A percentile compares a stretch with the other conserved stretches of the same genome.
These are phyloP conservation scores for Candida broadrunensis DNA, from an alignment of 805 yeast species.

Conservation along the genomic window DNA sequence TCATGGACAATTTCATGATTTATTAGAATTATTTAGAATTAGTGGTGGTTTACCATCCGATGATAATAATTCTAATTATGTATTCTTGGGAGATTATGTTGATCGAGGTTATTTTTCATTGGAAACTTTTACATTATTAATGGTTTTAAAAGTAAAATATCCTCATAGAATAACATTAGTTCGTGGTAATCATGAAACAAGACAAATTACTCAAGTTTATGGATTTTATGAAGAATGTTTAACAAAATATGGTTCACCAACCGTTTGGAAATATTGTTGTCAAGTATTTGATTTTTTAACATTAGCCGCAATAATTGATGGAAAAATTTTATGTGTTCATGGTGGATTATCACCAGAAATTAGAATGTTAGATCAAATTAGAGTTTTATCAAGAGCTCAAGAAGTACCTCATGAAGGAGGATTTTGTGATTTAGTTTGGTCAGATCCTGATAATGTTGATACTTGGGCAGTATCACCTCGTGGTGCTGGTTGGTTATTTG, in stretches of 20 bases:
- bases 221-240: slow-evolving; percentile 97
- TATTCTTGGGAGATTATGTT: slow-evolving; percentile 93
- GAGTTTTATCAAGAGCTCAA: slow-evolving; percentile 93
- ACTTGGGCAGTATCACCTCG: slow-evolving; percentile 98
- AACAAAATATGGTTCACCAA: slow-evolving; percentile 88
- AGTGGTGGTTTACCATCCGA: slow-evolving; percentile 90
- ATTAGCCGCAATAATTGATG: slow-evolving; percentile 93
- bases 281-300: slow-evolving; percentile 94
- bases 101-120: slow-evolving; percentile 96
- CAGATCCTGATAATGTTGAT: slow-evolving; percentile 96
- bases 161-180: slow-evolving; percentile 86
- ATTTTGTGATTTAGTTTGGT: slow-evolving; percentile 95
- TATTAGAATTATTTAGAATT: slow-evolving; percentile 83
- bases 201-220: slow-evolving; percentile 98
- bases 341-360: slow-evolving; percentile 98
- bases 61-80: slow-evolving; percentile 60
- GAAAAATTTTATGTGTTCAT: slow-evolving; percentile 90
- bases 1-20: slow-evolving; percentile 96
- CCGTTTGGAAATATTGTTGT: slow-evolving; percentile 95
- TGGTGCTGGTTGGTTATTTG: slow-evolving; percentile 99
- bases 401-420: slow-evolving; percentile 99
- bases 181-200: slow-evolving; percentile 95
- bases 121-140: slow-evolving; percentile 89
- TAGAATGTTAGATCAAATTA: slow-evolving; percentile 93
- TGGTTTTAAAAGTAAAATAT: slow-evolving; percentile 89